Evolutionary conservation across 2,329 filamentous ascomycete genomes (phyloP).

Genomic region (Hymenoscyphus salicellus): DNA sequence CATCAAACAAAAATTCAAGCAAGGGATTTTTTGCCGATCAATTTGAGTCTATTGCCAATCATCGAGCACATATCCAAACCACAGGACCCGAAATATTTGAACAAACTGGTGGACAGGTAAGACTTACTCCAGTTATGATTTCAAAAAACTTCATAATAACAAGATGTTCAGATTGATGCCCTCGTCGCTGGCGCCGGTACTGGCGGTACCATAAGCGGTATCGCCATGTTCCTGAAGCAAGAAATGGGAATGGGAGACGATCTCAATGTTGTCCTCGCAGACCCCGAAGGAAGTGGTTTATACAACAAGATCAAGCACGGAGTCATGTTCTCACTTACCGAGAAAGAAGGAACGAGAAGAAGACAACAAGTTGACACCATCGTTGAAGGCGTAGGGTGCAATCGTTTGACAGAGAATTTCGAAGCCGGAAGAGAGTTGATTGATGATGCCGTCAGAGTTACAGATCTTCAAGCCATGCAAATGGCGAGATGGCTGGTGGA

Average conservation of each 20-base stretch:
- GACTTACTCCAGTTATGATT: background rate
- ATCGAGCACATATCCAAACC: slow-evolving; percentile 72
- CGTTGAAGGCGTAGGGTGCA: slow-evolving; percentile 94
- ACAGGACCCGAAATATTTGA: slow-evolving; percentile 87
- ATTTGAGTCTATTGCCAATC: slow-evolving; percentile 90
- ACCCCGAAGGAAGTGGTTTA: slow-evolving; percentile 89
- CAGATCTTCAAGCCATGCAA: slow-evolving; percentile 79
- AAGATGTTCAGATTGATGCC: slow-evolving; percentile 58
- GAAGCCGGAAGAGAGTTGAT: slow-evolving; percentile 81
- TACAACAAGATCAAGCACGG: slow-evolving; percentile 90
- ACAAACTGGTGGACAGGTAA: slow-evolving; percentile 63
- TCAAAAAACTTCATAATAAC: background rate
- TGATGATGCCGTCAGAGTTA: slow-evolving; percentile 85
- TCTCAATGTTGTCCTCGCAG: slow-evolving; percentile 76
- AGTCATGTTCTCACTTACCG: slow-evolving; percentile 90
- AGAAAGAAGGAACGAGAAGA: slow-evolving; percentile 85
- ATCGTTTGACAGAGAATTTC: slow-evolving; percentile 90
- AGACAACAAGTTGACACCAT: slow-evolving; percentile 92
- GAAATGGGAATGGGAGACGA: slow-evolving; percentile 34
- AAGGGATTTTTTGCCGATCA: slow-evolving; percentile 93
- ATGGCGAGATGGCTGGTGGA: slow-evolving; percentile 98
- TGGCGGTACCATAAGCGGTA: slow-evolving; percentile 87
- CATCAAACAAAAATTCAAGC: slow-evolving; percentile 55
- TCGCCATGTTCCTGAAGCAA: slow-evolving; percentile 79
- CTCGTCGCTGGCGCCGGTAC: slow-evolving; percentile 94